Conservation (phyloP, 306 rosid genomes). For the Citrullus colocynthis region DNA sequence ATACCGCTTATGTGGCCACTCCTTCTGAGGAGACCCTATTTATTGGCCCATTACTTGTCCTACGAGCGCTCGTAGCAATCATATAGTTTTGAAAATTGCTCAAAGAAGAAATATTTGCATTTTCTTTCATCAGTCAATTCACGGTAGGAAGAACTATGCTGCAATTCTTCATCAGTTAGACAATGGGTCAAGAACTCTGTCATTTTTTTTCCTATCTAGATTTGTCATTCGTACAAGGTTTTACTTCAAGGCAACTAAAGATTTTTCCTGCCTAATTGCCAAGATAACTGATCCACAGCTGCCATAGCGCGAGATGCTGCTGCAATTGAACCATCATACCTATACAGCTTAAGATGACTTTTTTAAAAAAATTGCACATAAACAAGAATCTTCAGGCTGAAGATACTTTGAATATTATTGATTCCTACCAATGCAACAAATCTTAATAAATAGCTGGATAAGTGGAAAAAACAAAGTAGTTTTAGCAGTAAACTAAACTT, state of each 20-base stretch:
- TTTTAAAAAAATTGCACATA: neutral
- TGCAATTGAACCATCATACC: constrained; percentile 86
- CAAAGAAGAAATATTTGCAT: neutral
- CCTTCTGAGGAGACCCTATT: no score
- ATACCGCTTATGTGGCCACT: no score
- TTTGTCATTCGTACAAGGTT: constrained; percentile 1
- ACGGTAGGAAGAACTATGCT: neutral
- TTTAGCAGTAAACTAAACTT: constrained; percentile 24
- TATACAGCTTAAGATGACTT: constrained; percentile 10
- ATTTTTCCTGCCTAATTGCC: constrained; percentile 61
- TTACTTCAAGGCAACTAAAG: constrained; percentile 14
- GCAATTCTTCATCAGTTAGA: neutral
- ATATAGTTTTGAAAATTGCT: neutral
- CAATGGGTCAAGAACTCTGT: neutral
- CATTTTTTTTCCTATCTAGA: neutral
- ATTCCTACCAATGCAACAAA: neutral
- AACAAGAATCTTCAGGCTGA: neutral
- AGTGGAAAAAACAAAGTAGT: neutral
- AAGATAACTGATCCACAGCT: constrained; percentile 65
- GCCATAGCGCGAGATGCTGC: constrained; percentile 95
- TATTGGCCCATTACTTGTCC: no score
- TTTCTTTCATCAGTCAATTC: neutral
- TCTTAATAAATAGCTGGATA: neutral
- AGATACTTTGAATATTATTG: neutral
- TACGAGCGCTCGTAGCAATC: neutral